Evolutionary conservation across 2,329 filamentous ascomycete genomes (phyloP).

Genomic region (Chaetomium sp.): DNA sequence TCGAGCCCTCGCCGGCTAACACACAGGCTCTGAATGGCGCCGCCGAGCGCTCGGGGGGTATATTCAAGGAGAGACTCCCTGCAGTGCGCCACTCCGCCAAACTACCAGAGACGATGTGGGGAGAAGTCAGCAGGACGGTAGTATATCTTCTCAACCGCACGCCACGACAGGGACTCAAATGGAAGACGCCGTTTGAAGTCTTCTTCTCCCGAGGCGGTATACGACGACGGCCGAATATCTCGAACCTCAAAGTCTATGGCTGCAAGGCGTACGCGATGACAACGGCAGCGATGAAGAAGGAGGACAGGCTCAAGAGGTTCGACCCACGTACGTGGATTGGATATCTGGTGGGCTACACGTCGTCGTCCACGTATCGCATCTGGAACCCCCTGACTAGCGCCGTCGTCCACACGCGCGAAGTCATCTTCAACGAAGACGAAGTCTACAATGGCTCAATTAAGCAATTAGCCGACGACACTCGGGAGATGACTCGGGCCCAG

Average conservation of each 20-base stretch:
- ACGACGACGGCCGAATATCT: too few relatives aligned
- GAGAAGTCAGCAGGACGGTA: not conserved
- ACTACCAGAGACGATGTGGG: not conserved
- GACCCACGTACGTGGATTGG: too few relatives aligned
- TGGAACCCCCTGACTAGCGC: constrained; percentile 20
- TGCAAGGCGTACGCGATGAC: constrained; percentile 5
- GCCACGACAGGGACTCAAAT: not conserved
- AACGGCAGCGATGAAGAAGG: not conserved
- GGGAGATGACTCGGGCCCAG: not conserved
- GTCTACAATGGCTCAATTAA: too few relatives aligned
- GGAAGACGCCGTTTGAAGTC: constrained; percentile 1
- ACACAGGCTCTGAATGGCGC: constrained; percentile 13
- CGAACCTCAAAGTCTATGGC: too few relatives aligned
- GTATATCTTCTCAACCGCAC: constrained; percentile 1
- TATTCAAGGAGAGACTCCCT: too few relatives aligned
- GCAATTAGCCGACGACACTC: too few relatives aligned
- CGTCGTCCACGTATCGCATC: constrained; percentile 21
- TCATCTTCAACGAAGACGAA: constrained; percentile 23
- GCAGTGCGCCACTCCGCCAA: not conserved
- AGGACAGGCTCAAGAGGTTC: not conserved
- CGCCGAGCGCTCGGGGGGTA: constrained; percentile 12
- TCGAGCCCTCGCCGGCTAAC: constrained; percentile 6
- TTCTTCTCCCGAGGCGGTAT: too few relatives aligned
- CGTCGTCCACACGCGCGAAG: constrained; percentile 11
- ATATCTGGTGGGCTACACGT: constrained; percentile 21